Evolutionary conservation across 805 yeast genomes (phyloP).

Genomic region (Metschnikowia santaceciliae): DNA sequence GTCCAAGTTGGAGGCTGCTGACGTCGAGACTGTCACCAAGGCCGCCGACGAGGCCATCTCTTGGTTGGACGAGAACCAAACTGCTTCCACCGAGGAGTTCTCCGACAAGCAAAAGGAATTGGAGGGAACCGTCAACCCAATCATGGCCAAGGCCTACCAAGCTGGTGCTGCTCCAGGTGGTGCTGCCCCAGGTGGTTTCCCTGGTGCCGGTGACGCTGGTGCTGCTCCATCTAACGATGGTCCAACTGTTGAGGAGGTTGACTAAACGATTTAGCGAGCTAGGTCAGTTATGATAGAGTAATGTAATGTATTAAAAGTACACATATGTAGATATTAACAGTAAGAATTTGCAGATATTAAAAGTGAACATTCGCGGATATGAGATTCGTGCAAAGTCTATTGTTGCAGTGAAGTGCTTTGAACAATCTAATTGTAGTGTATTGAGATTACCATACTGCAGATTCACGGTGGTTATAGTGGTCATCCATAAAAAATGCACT

Average conservation of each 20-base stretch:
- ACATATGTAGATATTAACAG: background rate
- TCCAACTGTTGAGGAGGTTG: slow-evolving; percentile 54
- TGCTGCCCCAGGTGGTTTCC: slow-evolving; percentile 46
- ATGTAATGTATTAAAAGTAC: slow-evolving; percentile 10
- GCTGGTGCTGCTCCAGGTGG: slow-evolving; percentile 82
- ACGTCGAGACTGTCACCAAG: slow-evolving; percentile 63
- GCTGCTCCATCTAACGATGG: slow-evolving; percentile 41
- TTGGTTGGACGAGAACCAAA: slow-evolving; percentile 92
- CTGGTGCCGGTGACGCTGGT: slow-evolving; percentile 53
- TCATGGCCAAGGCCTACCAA: slow-evolving; percentile 95
- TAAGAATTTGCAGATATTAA: too few species aligned
- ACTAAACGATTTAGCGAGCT: slow-evolving; percentile 28
- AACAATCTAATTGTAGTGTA: too few species aligned
- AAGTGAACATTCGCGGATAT: too few species aligned
- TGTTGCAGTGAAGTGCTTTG: too few species aligned
- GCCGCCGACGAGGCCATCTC: slow-evolving; percentile 81
- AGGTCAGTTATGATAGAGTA: slow-evolving; percentile 11
- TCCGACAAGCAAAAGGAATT: slow-evolving; percentile 92
- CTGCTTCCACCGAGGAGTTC: slow-evolving; percentile 90
- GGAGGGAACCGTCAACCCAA: slow-evolving; percentile 93
- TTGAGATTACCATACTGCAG: too few species aligned
- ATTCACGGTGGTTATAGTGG: too few species aligned
- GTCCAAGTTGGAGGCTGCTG: slow-evolving; percentile 57
- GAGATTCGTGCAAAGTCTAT: too few species aligned
- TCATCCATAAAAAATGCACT: too few species aligned